Evolutionary conservation across 169 alveolate species (phyloP).

Genomic region (Cytauxzoon felis): DNA sequence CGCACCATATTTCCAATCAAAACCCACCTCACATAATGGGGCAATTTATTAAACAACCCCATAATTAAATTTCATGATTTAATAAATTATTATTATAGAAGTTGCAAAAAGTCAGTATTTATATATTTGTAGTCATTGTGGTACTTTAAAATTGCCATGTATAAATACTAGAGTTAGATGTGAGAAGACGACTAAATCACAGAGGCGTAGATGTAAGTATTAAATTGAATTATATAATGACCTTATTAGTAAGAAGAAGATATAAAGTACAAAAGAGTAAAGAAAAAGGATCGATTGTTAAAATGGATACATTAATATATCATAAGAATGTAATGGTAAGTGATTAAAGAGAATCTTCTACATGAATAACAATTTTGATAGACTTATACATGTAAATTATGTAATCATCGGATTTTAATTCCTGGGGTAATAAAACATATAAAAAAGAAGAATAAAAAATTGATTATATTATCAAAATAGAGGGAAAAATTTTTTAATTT

Average conservation of each 20-base stretch:
- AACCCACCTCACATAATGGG: no score
- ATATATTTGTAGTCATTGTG: conserved; percentile 37
- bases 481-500: conserved; percentile 51
- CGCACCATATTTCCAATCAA: no score
- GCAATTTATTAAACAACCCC: no score
- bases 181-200: not conserved
- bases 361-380: not conserved
- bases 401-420: not conserved
- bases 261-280: not conserved
- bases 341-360: not conserved
- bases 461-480: not conserved
- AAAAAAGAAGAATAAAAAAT: not conserved
- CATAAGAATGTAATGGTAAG: not conserved
- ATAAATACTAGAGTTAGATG: conserved; percentile 36
- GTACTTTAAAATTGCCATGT: conserved; percentile 23
- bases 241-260: not conserved
- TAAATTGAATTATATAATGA: no score
- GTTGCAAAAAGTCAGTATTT: conserved; percentile 1
- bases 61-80: not conserved
- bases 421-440: not conserved
- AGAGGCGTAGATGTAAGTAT: conserved; percentile 28
- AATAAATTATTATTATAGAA: not conserved
- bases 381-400: not conserved
- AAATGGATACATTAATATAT: not conserved
- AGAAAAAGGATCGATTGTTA: not conserved